Evolutionary conservation across 1,284 basidiomycete genomes (phyloP).

Genomic region (Leccinum solheimii): DNA sequence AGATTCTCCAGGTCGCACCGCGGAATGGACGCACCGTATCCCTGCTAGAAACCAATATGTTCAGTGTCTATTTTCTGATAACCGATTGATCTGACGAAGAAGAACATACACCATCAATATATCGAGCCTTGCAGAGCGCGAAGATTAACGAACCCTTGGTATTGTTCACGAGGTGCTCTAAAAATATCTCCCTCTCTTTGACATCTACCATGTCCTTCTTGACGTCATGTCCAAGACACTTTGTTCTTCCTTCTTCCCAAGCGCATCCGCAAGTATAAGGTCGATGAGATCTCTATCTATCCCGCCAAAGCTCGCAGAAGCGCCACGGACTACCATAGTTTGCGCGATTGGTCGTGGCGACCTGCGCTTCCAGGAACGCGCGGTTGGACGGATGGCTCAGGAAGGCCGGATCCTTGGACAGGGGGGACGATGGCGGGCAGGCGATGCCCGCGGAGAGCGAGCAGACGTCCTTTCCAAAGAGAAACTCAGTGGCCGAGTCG

Average conservation of each 20-base stretch:
- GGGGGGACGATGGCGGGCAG: constrained; percentile 35
- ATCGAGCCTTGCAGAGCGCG: not conserved
- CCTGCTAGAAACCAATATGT: constrained; percentile 42
- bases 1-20: not conserved
- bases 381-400: constrained; percentile 25
- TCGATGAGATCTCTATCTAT: constrained; percentile 22
- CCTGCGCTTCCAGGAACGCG: constrained; percentile 29
- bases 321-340: constrained; percentile 29
- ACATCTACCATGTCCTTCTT: constrained; percentile 2
- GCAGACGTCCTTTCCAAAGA: constrained; percentile 44
- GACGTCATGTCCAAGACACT: not conserved
- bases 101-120: constrained; percentile 4
- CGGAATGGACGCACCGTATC: constrained; percentile 37
- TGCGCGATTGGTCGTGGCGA: constrained; percentile 7
- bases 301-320: constrained; percentile 27
- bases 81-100: constrained; percentile 31
- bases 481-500: constrained; percentile 51
- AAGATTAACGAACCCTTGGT: constrained; percentile 26
- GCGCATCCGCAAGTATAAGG: constrained; percentile 30
- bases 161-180: constrained; percentile 31
- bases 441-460: constrained; percentile 38
- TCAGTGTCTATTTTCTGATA: constrained; percentile 41
- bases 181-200: constrained; percentile 28
- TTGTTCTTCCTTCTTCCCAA: constrained; percentile 29
- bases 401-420: constrained; percentile 14